phyloP scores from a whole-genome alignment of 225 moss, liverwort and hornwort species.

The Marchantia paleacea region DNA sequence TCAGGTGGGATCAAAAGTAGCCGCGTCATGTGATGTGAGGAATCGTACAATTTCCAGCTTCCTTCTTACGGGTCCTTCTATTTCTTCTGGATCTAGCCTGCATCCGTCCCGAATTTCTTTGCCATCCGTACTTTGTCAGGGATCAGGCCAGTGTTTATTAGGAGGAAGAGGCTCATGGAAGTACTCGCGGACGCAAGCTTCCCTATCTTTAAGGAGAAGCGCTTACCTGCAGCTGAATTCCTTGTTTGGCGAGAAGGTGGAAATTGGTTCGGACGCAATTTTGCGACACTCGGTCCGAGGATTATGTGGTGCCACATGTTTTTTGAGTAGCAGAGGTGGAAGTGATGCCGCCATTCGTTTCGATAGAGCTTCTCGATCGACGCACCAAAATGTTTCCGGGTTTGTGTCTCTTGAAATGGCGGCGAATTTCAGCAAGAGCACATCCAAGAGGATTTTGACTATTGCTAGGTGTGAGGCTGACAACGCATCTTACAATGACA shows the following conservation, averaged over 20 bases:
- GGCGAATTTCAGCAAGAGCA: background rate
- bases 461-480: conserved; percentile 38
- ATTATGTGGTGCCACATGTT: conserved; percentile 8
- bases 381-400: background rate
- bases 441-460: conserved; percentile 17
- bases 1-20: conserved; percentile 7
- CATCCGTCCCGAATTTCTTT: background rate
- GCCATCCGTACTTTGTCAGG: background rate
- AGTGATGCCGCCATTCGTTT: background rate
- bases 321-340: background rate
- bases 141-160: background rate
- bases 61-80: conserved; percentile 2
- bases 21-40: background rate
- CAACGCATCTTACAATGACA: conserved; percentile 32
- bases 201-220: conserved; percentile 13
- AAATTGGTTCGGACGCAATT: conserved; percentile 6
- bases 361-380: background rate
- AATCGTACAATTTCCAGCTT: conserved; percentile 11
- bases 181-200: conserved; percentile 4
- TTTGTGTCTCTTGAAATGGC: background rate
- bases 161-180: background rate
- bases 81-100: background rate
- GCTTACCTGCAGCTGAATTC: conserved; percentile 16
- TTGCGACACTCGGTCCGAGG: conserved; percentile 15
- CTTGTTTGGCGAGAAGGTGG: background rate